These are phyloP conservation scores for Incumbomyces delicatus DNA, from an alignment of 2,329 filamentous ascomycete species.

Conservation along the genomic window DNA sequence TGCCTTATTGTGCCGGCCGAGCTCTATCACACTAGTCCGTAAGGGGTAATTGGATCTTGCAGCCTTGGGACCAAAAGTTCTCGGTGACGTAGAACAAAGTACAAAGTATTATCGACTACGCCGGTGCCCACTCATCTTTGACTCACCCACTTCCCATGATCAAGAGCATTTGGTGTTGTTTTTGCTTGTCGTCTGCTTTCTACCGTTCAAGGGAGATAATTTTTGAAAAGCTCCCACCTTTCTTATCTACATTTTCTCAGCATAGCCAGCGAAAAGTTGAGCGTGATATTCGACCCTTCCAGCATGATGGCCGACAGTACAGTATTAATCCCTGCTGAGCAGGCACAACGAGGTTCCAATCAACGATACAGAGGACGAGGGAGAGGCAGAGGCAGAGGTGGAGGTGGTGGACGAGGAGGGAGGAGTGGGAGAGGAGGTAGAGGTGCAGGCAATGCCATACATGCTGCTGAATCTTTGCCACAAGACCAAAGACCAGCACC, in stretches of 20 bases:
- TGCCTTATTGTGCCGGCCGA: too few species aligned
- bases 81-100: too few species aligned
- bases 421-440: constrained; percentile 5
- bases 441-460: constrained; percentile 9
- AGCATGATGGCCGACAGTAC: constrained; percentile 5
- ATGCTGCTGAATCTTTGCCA: background rate
- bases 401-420: constrained; percentile 8
- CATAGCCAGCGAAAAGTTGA: too few species aligned
- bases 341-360: constrained; percentile 10
- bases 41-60: too few species aligned
- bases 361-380: constrained; percentile 11
- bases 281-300: background rate
- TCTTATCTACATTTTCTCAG: constrained; percentile 3
- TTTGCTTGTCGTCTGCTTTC: background rate
- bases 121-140: too few species aligned
- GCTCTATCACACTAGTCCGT: too few species aligned
- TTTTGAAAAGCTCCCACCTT: constrained; percentile 12
- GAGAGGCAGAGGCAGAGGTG: background rate
- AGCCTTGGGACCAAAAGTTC: too few species aligned
- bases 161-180: background rate
- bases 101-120: too few species aligned
- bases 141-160: too few species aligned
- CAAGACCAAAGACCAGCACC: background rate
- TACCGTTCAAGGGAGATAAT: constrained; percentile 9
- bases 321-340: constrained; percentile 6